These are phyloP conservation scores for Erigeron canadensis DNA, from an alignment of 129 eudicot species.

Conservation along the genomic window DNA sequence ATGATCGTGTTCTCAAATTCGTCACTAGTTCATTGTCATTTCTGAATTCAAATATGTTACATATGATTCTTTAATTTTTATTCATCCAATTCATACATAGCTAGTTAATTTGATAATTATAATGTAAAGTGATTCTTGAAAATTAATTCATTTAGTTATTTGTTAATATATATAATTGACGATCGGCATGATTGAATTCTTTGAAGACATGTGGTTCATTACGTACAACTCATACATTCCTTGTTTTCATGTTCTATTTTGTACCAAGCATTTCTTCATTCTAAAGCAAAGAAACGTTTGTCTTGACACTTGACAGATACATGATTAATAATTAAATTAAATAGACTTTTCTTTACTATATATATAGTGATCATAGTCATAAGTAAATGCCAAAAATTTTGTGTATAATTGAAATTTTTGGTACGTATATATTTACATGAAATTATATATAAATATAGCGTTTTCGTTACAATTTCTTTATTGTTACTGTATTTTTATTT, in stretches of 20 bases:
- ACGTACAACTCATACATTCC: neutral
- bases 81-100: neutral
- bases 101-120: slow-evolving; percentile 15
- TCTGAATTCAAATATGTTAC: slow-evolving; percentile 26
- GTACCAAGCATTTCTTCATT: neutral
- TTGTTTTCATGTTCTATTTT: neutral
- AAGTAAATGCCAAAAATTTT: neutral
- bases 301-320: neutral
- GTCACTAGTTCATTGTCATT: slow-evolving; percentile 70
- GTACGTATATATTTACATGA: no score
- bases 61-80: slow-evolving; percentile 12
- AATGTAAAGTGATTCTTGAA: slow-evolving; percentile 32
- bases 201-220: slow-evolving; percentile 12
- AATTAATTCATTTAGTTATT: slow-evolving; percentile 28
- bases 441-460: no score
- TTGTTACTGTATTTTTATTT: no score
- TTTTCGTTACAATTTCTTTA: no score
- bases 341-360: no score
- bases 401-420: no score
- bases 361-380: no score
- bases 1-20: slow-evolving; percentile 63
- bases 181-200: slow-evolving; percentile 25
- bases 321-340: neutral
- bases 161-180: slow-evolving; percentile 30
- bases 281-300: neutral